Evolutionary conservation across 495 filamentous ascomycete genomes (phyloP).

Genomic region (Hypoxylon cercidicola): DNA sequence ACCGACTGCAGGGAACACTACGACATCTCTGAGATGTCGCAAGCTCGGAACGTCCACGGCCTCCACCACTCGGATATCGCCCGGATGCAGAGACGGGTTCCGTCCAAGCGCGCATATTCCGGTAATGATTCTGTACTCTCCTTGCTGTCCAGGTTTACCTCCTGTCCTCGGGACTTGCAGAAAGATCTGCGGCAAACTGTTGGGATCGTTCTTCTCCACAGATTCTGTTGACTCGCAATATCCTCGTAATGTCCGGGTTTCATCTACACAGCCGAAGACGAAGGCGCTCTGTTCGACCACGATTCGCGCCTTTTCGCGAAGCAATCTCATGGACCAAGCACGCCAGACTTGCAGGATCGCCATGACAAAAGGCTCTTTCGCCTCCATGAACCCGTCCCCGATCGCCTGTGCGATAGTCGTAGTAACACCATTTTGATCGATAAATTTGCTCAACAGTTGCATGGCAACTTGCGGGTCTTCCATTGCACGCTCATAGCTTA

Average conservation of each 20-base stretch:
- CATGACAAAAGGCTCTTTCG: slow-evolving; percentile 81
- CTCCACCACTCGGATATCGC: slow-evolving; percentile 87
- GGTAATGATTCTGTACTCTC: slow-evolving; percentile 71
- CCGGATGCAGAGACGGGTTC: slow-evolving; percentile 94
- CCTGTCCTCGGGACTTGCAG: slow-evolving; percentile 69
- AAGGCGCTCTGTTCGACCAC: slow-evolving; percentile 84
- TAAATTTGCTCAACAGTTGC: slow-evolving; percentile 71
- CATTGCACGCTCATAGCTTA: slow-evolving; percentile 74
- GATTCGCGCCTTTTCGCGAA: slow-evolving; percentile 95
- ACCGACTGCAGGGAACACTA: slow-evolving; percentile 86
- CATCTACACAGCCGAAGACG: slow-evolving; percentile 89
- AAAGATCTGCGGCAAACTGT: slow-evolving; percentile 85
- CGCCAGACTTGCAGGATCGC: slow-evolving; percentile 81
- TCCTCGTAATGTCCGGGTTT: slow-evolving; percentile 79
- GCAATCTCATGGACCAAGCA: slow-evolving; percentile 81
- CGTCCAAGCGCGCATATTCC: slow-evolving; percentile 86
- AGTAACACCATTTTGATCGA: slow-evolving; percentile 89
- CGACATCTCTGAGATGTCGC: slow-evolving; percentile 79
- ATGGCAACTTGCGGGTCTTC: slow-evolving; percentile 68
- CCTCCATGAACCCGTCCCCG: slow-evolving; percentile 77
- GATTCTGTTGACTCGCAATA: slow-evolving; percentile 57
- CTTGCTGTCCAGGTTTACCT: slow-evolving; percentile 59
- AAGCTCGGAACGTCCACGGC: slow-evolving; percentile 82
- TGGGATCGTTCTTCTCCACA: slow-evolving; percentile 48
- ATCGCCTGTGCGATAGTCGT: slow-evolving; percentile 79